A percentile compares a stretch with the other conserved stretches of the same genome.
phyloP scores from a whole-genome alignment of 306 rosid species.

The Vigna nakashimae region DNA sequence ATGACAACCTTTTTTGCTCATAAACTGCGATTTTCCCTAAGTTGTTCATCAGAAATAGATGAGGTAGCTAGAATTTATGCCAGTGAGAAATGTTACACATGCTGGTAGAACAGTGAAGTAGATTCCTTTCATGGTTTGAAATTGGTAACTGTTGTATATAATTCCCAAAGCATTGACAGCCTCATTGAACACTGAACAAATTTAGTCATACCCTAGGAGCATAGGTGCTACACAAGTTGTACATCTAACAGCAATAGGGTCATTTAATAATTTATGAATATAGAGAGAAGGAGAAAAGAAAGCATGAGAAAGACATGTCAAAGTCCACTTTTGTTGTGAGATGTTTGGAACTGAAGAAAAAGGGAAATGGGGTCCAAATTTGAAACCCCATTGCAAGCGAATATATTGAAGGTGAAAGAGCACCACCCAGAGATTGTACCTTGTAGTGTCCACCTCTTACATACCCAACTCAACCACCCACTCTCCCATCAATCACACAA shows the following conservation, averaged over 20 bases:
- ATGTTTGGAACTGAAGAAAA: slow-evolving; percentile 43
- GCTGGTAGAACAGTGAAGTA: background rate
- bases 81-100: background rate
- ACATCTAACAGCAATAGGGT: slow-evolving; percentile 11
- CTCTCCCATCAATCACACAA: slow-evolving; percentile 39
- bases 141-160: slow-evolving; percentile 3
- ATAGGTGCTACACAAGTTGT: slow-evolving; percentile 20
- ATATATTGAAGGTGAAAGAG: slow-evolving; percentile 57
- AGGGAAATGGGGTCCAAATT: slow-evolving; percentile 45
- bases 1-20: slow-evolving; percentile 1
- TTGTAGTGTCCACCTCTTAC: slow-evolving; percentile 38
- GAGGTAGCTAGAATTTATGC: slow-evolving; percentile 12
- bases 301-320: slow-evolving; percentile 44
- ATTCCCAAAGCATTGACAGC: background rate
- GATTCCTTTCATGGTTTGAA: background rate
- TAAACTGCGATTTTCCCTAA: background rate
- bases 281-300: slow-evolving; percentile 27
- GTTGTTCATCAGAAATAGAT: slow-evolving; percentile 5
- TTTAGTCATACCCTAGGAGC: slow-evolving; percentile 10
- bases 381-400: slow-evolving; percentile 51
- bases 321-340: slow-evolving; percentile 44
- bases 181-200: slow-evolving; percentile 24
- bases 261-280: slow-evolving; percentile 37
- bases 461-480: slow-evolving; percentile 45
- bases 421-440: slow-evolving; percentile 40